phyloP scores from a whole-genome alignment of 148 eudicot species.

The Vaccinium macrocarpon region DNA sequence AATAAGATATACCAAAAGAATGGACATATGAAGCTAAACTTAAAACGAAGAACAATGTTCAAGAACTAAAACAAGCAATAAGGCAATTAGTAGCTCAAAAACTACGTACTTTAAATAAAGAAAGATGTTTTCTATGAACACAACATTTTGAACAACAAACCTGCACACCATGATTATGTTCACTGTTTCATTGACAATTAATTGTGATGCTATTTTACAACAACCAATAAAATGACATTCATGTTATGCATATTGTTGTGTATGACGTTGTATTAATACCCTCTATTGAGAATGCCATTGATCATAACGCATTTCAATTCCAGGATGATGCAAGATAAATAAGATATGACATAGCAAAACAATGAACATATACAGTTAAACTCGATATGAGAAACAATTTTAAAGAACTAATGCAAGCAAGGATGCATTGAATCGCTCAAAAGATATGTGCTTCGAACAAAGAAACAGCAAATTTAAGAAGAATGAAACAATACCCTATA shows the following conservation, averaged over 20 bases:
- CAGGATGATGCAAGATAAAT: neutral
- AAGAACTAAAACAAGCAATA: neutral
- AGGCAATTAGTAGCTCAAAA: neutral
- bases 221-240: too few species aligned
- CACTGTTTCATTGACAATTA: too few species aligned
- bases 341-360: neutral
- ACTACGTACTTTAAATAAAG: neutral
- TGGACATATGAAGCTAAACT: neutral
- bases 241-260: too few species aligned
- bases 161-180: too few species aligned
- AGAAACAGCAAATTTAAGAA: neutral
- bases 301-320: neutral
- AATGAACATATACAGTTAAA: neutral
- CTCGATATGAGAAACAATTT: neutral
- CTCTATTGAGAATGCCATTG: neutral
- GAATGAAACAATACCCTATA: slow-evolving; percentile 36
- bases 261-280: neutral
- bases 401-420: neutral
- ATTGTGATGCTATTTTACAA: too few species aligned
- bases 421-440: neutral
- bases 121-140: neutral
- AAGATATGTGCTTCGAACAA: neutral
- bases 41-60: neutral
- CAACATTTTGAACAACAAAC: too few species aligned
- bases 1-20: neutral